Percentiles rank a stretch among this genome's conserved stretches.
Evolutionary conservation across 352 stramenopile genomes (phyloP).

Genomic region (Thraustochytrium sp.): DNA sequence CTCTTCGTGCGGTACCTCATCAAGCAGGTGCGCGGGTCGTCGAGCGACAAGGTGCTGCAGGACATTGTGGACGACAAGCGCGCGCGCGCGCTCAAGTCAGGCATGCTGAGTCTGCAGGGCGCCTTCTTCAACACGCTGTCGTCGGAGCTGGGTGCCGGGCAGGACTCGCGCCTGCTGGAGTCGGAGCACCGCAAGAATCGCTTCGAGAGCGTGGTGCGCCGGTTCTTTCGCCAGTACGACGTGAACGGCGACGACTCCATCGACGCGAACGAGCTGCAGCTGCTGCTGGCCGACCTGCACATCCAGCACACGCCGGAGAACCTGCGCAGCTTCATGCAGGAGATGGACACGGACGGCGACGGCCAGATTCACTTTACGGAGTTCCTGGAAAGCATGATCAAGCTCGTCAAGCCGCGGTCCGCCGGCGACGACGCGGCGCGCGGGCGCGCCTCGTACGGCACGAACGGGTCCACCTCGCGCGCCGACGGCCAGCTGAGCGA

Average conservation of each 20-base stretch:
- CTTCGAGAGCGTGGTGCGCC: conserved; percentile 79
- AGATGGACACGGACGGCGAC: conserved; percentile 81
- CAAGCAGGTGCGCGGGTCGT: conserved; percentile 58
- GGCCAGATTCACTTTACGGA: conserved; percentile 87
- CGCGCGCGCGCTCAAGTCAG: conserved; percentile 59
- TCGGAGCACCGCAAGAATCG: conserved; percentile 51
- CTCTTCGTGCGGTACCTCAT: conserved; percentile 83
- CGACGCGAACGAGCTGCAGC: conserved; percentile 77
- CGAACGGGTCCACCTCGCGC: neutral
- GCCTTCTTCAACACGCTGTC: conserved; percentile 59
- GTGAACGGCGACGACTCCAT: conserved; percentile 78
- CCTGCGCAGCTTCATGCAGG: conserved; percentile 68
- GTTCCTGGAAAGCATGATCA: conserved; percentile 58
- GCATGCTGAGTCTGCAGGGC: conserved; percentile 57
- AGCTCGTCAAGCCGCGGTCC: neutral
- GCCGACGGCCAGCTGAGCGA: neutral
- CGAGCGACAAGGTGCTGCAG: conserved; percentile 65
- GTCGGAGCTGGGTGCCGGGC: conserved; percentile 48
- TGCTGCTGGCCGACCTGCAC: conserved; percentile 88
- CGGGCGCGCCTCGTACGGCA: neutral
- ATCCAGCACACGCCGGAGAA: conserved; percentile 73
- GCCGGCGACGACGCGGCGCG: neutral
- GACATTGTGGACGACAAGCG: conserved; percentile 51
- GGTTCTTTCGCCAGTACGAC: conserved; percentile 89
- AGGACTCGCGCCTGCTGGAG: neutral